Base-by-base conservation (phyloP, 306 rosid species). In the Pyrus bretschneideri region DNA sequence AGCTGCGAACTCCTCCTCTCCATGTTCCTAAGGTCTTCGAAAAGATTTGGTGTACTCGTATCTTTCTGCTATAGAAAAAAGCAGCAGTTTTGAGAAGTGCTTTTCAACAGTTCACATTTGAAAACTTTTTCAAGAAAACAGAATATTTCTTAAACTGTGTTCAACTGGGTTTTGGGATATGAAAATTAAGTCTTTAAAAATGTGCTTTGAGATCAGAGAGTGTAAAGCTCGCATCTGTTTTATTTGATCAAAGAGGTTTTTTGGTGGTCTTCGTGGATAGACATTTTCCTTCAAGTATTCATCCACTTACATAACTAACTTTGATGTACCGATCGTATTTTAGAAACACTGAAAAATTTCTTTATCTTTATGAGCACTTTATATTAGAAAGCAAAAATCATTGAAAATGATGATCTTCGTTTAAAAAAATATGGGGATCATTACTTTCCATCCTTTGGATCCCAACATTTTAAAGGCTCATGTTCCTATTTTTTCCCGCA, bases 31-130 rank as follows among this genome's bases (percentile, higher is more conserved):
- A 81, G 79, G 80, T 86, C 17, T 67, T 14, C 11, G 17, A 22
- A 51, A 81, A 57, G 83, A 73, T 80, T 83, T 29, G 64, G 88
- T 70, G 76, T 86, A 33, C 80, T 54, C 95, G 80, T 86, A 70
- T 57, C 81, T 80, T 2, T 27, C 67, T 1, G 45, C 66, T 58
- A 66, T 69, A 81, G 27, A 66, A 66, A 21, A 21, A 21, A 19
- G 70, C 17, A 66, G 49, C 25, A 21, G 11, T 31, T 18, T 15
- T 15, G 73, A 72, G 33, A 69, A 71, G 45, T 13, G 58, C 14
- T 27, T 61, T 25, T 45, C 59, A 45, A 1, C 69, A 3, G 46
- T 33, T 44, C 70, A 44, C 44, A 59, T 58, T 30, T 61, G 17
- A 57, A 57, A 38, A 7, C 14, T 21, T 11, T 52, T 17, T 0